These are phyloP conservation scores for Aeschynomene evenia DNA, from an alignment of 306 rosid species.

Conservation along the genomic window DNA sequence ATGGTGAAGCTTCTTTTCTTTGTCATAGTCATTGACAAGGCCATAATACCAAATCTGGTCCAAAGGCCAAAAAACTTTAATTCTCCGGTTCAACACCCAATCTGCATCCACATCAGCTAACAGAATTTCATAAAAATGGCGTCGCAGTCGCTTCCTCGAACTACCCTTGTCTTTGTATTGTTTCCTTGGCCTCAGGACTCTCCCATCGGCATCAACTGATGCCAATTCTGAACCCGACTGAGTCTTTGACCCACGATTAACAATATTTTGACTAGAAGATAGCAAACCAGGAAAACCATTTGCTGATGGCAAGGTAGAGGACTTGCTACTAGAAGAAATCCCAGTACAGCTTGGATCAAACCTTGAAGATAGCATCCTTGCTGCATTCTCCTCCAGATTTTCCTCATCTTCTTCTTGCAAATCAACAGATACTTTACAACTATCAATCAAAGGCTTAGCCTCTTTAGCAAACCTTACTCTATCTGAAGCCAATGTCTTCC, in stretches of 20 bases:
- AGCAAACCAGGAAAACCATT: conserved; percentile 53
- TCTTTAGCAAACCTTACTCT: conserved; percentile 38
- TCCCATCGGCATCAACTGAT: conserved; percentile 67
- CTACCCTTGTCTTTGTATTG: conserved; percentile 58
- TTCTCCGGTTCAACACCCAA: conserved; percentile 73
- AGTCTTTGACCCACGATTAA: conserved; percentile 47
- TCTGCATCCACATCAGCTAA: conserved; percentile 60
- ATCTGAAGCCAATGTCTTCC: conserved; percentile 42
- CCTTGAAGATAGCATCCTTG: conserved; percentile 95
- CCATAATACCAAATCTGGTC: conserved; percentile 97
- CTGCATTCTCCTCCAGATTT: conserved; percentile 98
- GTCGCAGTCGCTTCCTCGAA: conserved; percentile 81
- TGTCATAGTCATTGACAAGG: conserved; percentile 64
- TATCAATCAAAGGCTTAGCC: conserved; percentile 46
- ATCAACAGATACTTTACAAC: conserved; percentile 45
- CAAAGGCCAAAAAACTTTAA: conserved; percentile 95
- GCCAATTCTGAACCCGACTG: conserved; percentile 63
- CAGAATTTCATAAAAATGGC: conserved; percentile 85
- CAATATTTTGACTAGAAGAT: conserved; percentile 55
- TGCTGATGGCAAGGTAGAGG: conserved; percentile 49
- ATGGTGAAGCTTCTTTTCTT: conserved; percentile 67
- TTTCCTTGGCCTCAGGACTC: conserved; percentile 82
- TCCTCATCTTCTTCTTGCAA: conserved; percentile 72
- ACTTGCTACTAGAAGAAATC: conserved; percentile 58
- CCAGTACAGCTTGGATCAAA: conserved; percentile 97